Evolutionary conservation across 2,329 filamentous ascomycete species (phyloP).

Genomic region (Colletotrichum melonis): DNA sequence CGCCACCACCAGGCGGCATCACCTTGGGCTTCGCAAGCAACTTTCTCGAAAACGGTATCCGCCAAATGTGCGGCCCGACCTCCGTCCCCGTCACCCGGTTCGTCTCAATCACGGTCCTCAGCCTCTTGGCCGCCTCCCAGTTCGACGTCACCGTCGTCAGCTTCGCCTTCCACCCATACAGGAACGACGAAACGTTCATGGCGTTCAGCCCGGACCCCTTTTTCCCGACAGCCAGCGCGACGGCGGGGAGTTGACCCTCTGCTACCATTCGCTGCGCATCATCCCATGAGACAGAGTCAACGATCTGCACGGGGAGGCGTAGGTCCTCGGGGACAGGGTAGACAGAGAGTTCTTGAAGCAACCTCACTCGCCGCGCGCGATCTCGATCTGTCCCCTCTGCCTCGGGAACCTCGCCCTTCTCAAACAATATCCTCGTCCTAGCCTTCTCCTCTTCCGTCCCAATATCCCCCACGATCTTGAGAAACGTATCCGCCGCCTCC

Average conservation of each 20-base stretch:
- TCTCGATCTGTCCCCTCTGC: conserved; percentile 25
- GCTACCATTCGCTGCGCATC: conserved; percentile 43
- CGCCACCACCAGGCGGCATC: neutral
- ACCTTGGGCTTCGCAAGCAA: conserved; percentile 32
- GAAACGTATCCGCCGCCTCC: conserved; percentile 53
- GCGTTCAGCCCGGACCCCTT: conserved; percentile 46
- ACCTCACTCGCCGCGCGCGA: conserved; percentile 35
- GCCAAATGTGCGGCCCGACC: conserved; percentile 34
- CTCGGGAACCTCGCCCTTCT: conserved; percentile 17
- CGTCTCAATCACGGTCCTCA: conserved; percentile 32
- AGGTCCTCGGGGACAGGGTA: conserved; percentile 45
- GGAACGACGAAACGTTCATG: conserved; percentile 52
- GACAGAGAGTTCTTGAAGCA: conserved; percentile 47
- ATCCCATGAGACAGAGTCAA: conserved; percentile 41
- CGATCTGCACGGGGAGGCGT: conserved; percentile 48
- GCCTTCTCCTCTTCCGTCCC: conserved; percentile 51
- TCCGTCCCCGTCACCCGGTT: conserved; percentile 12
- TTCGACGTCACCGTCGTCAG: conserved; percentile 53
- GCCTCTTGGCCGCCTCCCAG: conserved; percentile 46
- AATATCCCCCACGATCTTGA: conserved; percentile 47
- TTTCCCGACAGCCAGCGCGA: conserved; percentile 47
- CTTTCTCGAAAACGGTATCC: conserved; percentile 35
- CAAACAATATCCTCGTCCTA: conserved; percentile 47
- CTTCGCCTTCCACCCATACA: conserved; percentile 51
- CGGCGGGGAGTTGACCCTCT: conserved; percentile 43